Evolutionary conservation across 1,139 yeast species (phyloP), one percentile per base, ranked within the genome.

Genomic region (Lodderomyces metapsilosis): DNA sequence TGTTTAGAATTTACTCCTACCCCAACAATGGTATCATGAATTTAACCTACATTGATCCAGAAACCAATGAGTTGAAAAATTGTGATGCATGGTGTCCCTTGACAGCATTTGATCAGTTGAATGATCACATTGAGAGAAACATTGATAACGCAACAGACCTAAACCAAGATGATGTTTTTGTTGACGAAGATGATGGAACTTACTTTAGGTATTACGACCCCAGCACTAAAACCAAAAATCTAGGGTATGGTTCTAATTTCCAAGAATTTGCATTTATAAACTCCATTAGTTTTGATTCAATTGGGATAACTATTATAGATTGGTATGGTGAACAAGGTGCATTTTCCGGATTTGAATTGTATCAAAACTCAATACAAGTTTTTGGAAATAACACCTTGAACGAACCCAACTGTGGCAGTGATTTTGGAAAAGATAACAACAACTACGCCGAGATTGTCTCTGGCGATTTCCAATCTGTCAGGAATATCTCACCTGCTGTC

Each of bases 81-180:
- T 92, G 98, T 69, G 96, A 89, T 59, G 95, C 96, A 1, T 84
- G 79, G 75, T 92, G 98, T 61, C 95, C 97, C 0, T 62, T 85
- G 32, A 53, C 61, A 4, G 60, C 66, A 17, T 54, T 62, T 7
- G 44, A 69, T 0, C 58, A 66, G 1, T 60, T 74, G 17, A 45
- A 58, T 3, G 42, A 50, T 3, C 62, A 63, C 42, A 46, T 51
- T 3, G 52, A 57, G 4, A 35, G 50, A 15, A 55, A 60, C 31
- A 42, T 43, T 9, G 50, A 55, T 11, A 59, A 56, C 36, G 42
- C 52, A 15, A 53, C 56, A n/a, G 56, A 59, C 9, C 47, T 54
- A 24, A 53, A 51, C 40, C 59, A 54, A 36, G 62, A 58, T 28
- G 53, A 55, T 34, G 55, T 59, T 7, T 67, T 54, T 43, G 57